A percentile compares a stretch with the other conserved stretches of the same genome.
phyloP scores from a whole-genome alignment of 306 rosid species.

The Sindora glabra region DNA sequence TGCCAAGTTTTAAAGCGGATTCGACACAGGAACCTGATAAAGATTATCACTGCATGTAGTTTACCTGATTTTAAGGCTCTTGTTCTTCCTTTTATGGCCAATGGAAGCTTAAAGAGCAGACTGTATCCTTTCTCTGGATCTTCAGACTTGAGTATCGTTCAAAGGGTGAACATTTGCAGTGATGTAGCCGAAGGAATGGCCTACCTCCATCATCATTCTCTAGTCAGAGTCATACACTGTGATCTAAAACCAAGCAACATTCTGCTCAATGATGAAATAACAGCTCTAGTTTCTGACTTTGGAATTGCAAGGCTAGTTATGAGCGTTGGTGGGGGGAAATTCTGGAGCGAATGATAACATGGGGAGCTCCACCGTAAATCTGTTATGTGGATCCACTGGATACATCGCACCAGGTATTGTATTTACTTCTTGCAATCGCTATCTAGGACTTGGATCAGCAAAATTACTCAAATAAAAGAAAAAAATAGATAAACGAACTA shows the following conservation, averaged over 20 bases:
- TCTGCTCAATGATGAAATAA: constrained; percentile 67
- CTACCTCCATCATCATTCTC: constrained; percentile 74
- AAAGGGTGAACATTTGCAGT: constrained; percentile 66
- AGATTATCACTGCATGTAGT: constrained; percentile 72
- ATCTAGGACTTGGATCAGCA: too few relatives aligned
- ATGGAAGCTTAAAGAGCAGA: constrained; percentile 59
- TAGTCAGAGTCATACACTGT: constrained; percentile 59
- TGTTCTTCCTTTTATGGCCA: constrained; percentile 66
- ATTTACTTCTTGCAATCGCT: background rate
- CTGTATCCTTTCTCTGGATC: constrained; percentile 46
- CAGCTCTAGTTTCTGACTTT: constrained; percentile 72
- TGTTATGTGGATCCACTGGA: constrained; percentile 55
- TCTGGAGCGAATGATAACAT: constrained; percentile 36
- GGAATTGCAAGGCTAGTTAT: constrained; percentile 56
- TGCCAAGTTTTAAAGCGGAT: constrained; percentile 68
- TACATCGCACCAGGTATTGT: constrained; percentile 66
- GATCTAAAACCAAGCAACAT: constrained; percentile 67
- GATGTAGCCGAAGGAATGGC: constrained; percentile 82
- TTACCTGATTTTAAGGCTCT: constrained; percentile 70
- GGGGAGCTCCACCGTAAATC: constrained; percentile 53
- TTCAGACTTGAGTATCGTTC: constrained; percentile 47
- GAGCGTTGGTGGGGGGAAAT: constrained; percentile 41
- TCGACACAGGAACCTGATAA: constrained; percentile 62
- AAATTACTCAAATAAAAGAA: too few relatives aligned
- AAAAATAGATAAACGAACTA: too few relatives aligned